Evolutionary conservation across 106 monocot species (phyloP), one percentile per base, ranked within the genome.

Genomic region (Amphibolis antarctica): DNA sequence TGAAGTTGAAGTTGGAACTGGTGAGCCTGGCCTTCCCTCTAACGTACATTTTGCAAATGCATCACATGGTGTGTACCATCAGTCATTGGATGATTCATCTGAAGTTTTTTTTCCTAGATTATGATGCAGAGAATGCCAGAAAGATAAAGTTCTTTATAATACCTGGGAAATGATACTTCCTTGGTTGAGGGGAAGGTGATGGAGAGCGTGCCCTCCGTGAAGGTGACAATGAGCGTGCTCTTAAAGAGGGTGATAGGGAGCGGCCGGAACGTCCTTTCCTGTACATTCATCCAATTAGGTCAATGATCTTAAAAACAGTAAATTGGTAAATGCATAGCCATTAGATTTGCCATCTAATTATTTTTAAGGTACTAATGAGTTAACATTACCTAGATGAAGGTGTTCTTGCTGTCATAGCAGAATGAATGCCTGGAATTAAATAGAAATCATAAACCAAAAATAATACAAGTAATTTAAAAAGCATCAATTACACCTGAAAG

Each of bases 11-110:
- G 36, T 66, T 58, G 78, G 83, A 63, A 78, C 36, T 25, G 84
- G 77, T 25, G 83, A 89, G 59, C 27, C 44, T 46, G 78, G 65
- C 65, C 82, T 76, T 63, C 64, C 74, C 44, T 80, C 94, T 89
- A 66, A 43, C 11, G 27, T 57, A 67, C 4, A 60, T n/a, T 73
- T 59, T 1, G 54, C n/a, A n/a, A 58, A 44, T 28, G 27, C 56
- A 59, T 29, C 60, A 20, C 18, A 21, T 21, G 4, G 10, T 46
- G 17, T 25, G n/a, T 42, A 5, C 11, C 25, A 42, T 15, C 19
- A 29, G 4, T 10, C 25, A 45, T 13, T 18, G 9, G 25, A 36
- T 7, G 13, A 14, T 1, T 26, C 14, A n/a, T 12, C 12, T 42
- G 14, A 42, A 46, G 1, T 23, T 24, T 5, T 0, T 30, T 1